Evolutionary conservation across 768 basidiomycete species (phyloP).

Genomic region (Lentinula raphanica): DNA sequence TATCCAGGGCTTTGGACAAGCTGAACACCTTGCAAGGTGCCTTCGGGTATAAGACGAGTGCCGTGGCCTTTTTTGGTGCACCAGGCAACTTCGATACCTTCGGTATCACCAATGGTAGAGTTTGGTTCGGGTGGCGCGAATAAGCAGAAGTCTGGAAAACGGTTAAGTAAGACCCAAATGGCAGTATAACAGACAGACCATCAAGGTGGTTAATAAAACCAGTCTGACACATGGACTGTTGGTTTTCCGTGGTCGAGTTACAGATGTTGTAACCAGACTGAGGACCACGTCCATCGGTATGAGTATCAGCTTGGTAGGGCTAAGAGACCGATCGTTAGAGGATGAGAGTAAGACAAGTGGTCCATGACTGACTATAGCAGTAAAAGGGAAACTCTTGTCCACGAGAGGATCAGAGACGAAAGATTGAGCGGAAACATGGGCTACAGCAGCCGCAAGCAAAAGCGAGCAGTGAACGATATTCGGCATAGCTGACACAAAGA

Average conservation of each 20-base stretch:
- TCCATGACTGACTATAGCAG: conserved; percentile 7
- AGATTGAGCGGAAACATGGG: conserved; percentile 7
- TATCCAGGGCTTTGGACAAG: conserved; percentile 49
- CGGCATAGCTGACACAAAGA: neutral
- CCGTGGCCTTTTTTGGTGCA: conserved; percentile 60
- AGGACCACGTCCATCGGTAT: conserved; percentile 19
- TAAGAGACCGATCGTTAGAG: conserved; percentile 15
- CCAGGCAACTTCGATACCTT: conserved; percentile 61
- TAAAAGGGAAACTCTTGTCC: conserved; percentile 6
- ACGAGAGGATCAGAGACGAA: conserved; percentile 9
- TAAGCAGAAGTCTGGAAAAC: conserved; percentile 49
- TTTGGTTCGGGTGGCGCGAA: conserved; percentile 46
- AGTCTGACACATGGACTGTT: conserved; percentile 58
- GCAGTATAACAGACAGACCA: conserved; percentile 28
- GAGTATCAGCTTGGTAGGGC: conserved; percentile 44
- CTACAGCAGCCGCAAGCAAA: neutral
- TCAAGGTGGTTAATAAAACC: conserved; percentile 49
- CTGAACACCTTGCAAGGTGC: conserved; percentile 54
- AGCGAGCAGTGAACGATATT: conserved; percentile 4
- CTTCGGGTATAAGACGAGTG: conserved; percentile 56
- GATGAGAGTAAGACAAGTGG: no score
- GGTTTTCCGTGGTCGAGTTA: conserved; percentile 61
- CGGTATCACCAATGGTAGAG: conserved; percentile 52
- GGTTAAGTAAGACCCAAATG: neutral
- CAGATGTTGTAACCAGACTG: conserved; percentile 66